phyloP scores from a whole-genome alignment of 768 basidiomycete genomes.

The Myochromella boudieri region DNA sequence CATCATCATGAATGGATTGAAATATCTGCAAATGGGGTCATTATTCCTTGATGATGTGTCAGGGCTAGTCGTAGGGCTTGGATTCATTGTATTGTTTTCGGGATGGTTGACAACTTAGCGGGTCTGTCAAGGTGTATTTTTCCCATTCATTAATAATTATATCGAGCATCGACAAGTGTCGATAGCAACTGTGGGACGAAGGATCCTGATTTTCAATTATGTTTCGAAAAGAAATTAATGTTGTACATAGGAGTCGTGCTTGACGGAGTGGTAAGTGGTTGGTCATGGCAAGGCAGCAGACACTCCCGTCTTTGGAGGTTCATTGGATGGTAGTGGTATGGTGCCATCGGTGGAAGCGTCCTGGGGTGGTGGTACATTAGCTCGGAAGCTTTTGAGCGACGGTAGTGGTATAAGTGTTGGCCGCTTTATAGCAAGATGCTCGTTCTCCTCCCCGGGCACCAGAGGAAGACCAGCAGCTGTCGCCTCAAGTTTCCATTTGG shows the following conservation, averaged over 20 bases:
- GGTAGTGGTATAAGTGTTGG: constrained; percentile 20
- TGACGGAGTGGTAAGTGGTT: no score
- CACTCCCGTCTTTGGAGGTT: constrained; percentile 18
- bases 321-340: constrained; percentile 8
- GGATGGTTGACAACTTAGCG: constrained; percentile 38
- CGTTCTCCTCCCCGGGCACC: constrained; percentile 42
- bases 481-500: constrained; percentile 49
- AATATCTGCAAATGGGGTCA: constrained; percentile 68
- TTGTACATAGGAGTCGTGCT: constrained; percentile 10
- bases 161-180: not conserved
- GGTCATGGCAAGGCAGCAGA: constrained; percentile 27
- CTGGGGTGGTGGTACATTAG: constrained; percentile 3
- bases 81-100: constrained; percentile 58
- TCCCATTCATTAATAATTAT: no score
- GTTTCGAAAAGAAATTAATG: not conserved
- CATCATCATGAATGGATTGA: constrained; percentile 59
- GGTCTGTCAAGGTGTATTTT: no score
- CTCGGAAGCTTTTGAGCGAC: constrained; percentile 22
- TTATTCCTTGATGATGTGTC: constrained; percentile 73
- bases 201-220: not conserved
- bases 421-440: constrained; percentile 22
- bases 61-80: constrained; percentile 68
- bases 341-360: constrained; percentile 14
- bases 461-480: constrained; percentile 46
- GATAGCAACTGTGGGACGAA: not conserved